Evolutionary conservation across 2,329 filamentous ascomycete genomes (phyloP).

Genomic region (Cryoendolithus antarcticus): DNA sequence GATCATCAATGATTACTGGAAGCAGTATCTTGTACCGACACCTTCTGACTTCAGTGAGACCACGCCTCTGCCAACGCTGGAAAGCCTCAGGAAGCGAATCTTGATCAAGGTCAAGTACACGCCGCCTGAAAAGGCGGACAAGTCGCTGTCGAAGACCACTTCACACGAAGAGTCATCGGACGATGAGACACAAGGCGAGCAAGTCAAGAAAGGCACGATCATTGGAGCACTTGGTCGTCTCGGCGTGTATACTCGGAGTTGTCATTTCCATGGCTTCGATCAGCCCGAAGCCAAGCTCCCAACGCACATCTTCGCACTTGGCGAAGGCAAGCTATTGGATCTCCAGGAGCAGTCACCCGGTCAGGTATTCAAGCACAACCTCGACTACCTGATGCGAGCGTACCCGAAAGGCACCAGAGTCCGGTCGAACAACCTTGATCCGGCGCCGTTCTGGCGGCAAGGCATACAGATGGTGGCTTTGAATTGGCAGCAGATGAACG

Average conservation of each 20-base stretch:
- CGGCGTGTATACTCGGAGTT: conserved; percentile 77
- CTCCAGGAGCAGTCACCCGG: conserved; percentile 42
- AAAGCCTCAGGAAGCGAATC: conserved; percentile 66
- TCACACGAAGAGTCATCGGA: conserved; percentile 25
- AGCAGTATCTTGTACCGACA: conserved; percentile 56
- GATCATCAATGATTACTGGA: conserved; percentile 87
- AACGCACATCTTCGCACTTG: conserved; percentile 52
- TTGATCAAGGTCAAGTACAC: conserved; percentile 41
- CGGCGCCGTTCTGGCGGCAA: conserved; percentile 72
- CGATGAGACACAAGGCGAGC: conserved; percentile 26
- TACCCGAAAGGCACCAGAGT: conserved; percentile 78
- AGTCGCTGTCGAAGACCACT: conserved; percentile 4
- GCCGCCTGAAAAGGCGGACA: conserved; percentile 24
- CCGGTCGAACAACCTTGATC: conserved; percentile 75
- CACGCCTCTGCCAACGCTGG: conserved; percentile 52
- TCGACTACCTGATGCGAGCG: conserved; percentile 68
- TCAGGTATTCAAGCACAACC: conserved; percentile 69
- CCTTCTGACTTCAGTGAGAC: conserved; percentile 32
- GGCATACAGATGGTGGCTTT: conserved; percentile 84
- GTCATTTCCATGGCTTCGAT: conserved; percentile 62
- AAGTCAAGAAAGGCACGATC: conserved; percentile 45
- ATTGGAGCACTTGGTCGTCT: conserved; percentile 59
- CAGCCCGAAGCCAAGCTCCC: conserved; percentile 47
- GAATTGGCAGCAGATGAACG: conserved; percentile 87
- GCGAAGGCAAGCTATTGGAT: conserved; percentile 54